A percentile compares a stretch with the other conserved stretches of the same genome.
phyloP scores from a whole-genome alignment of 805 yeast genomes.

The Suhomyces pyralidae region DNA sequence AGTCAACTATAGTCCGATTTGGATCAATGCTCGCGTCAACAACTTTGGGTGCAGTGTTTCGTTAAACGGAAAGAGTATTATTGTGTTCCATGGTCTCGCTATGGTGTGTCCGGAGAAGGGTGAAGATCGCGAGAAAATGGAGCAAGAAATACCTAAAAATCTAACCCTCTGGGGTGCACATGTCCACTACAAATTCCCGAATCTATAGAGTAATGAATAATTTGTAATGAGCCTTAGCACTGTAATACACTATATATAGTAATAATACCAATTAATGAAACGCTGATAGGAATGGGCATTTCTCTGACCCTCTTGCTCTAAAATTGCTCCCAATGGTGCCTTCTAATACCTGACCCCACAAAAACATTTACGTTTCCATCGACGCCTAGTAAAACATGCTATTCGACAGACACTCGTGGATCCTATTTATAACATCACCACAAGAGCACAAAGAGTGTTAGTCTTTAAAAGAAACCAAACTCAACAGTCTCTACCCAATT shows the following conservation, averaged over 20 bases:
- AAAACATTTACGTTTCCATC: not conserved
- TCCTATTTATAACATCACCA: not conserved
- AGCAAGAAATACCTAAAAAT: slow-evolving; percentile 15
- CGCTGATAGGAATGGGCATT: too few species aligned
- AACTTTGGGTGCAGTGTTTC: slow-evolving; percentile 32
- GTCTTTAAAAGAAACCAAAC: too few species aligned
- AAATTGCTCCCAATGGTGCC: not conserved
- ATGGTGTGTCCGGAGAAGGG: slow-evolving; percentile 30
- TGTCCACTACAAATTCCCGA: slow-evolving; percentile 36
- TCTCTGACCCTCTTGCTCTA: too few species aligned
- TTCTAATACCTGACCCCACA: not conserved
- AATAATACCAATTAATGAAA: too few species aligned
- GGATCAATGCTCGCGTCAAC: slow-evolving; percentile 28
- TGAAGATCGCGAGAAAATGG: slow-evolving; percentile 21
- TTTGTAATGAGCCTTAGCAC: too few species aligned
- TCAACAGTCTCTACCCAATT: too few species aligned
- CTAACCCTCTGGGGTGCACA: slow-evolving; percentile 35
- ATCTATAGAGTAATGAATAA: slow-evolving; percentile 16
- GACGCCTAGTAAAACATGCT: not conserved
- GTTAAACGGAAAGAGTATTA: slow-evolving; percentile 33
- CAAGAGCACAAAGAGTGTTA: too few species aligned
- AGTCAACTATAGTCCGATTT: slow-evolving; percentile 16
- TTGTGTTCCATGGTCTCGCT: slow-evolving; percentile 36
- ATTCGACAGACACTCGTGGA: not conserved
- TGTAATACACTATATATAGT: too few species aligned